phyloP scores from a whole-genome alignment of 495 filamentous ascomycete genomes.

The Penicillium nucicola region DNA sequence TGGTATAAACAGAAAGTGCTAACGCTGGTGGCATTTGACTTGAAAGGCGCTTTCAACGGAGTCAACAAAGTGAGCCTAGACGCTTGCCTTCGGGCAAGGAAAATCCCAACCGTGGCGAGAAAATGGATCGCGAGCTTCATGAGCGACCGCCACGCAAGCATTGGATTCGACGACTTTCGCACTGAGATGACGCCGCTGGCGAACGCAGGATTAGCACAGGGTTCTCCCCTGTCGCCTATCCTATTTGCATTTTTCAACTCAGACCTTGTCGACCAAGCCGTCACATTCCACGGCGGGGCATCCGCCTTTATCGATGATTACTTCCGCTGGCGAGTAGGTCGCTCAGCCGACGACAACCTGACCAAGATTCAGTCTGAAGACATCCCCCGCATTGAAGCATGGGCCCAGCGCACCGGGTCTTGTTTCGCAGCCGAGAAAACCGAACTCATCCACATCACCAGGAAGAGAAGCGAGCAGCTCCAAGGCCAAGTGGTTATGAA shows the following conservation, averaged over 20 bases:
- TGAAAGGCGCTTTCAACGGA: slow-evolving; percentile 18
- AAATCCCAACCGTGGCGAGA: slow-evolving; percentile 14
- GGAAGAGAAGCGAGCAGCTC: slow-evolving; percentile 5
- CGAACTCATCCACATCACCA: slow-evolving; percentile 24
- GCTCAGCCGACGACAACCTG: slow-evolving; percentile 17
- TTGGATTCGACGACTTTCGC: slow-evolving; percentile 26
- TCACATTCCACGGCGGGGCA: slow-evolving; percentile 13
- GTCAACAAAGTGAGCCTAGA: slow-evolving; percentile 25
- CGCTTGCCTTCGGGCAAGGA: slow-evolving; percentile 9
- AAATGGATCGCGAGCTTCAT: slow-evolving; percentile 28
- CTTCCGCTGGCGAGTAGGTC: slow-evolving; percentile 16
- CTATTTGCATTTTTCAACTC: slow-evolving; percentile 28
- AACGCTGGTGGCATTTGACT: slow-evolving; percentile 13
- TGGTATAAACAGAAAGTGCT: slow-evolving; percentile 14
- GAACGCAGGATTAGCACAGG: slow-evolving; percentile 26
- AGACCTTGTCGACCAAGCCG: slow-evolving; percentile 21
- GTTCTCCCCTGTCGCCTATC: slow-evolving; percentile 24
- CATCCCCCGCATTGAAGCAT: slow-evolving; percentile 16
- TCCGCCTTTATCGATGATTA: slow-evolving; percentile 17
- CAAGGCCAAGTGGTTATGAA: slow-evolving; percentile 4
- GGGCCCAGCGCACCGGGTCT: slow-evolving; percentile 12
- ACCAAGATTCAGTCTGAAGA: slow-evolving; percentile 5
- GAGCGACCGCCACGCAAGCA: slow-evolving; percentile 15
- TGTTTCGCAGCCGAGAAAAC: slow-evolving; percentile 22
- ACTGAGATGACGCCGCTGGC: slow-evolving; percentile 4